These are phyloP conservation scores for Oryza glaberrima DNA, from an alignment of 176 grass and related monocot genomes.

Conservation along the genomic window DNA sequence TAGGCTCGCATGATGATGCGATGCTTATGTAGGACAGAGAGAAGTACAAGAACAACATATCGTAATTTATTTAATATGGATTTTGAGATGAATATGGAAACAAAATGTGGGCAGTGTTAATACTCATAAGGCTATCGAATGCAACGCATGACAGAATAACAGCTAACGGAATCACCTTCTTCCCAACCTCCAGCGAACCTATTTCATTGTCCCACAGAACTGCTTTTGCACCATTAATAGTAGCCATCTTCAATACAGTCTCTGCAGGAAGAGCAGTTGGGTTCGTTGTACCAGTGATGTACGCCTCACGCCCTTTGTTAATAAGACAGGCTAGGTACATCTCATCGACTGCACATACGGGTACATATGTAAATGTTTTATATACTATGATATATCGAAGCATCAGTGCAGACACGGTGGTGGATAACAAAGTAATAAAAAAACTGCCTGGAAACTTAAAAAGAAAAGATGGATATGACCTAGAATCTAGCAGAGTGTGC, in stretches of 20 bases:
- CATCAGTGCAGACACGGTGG: neutral
- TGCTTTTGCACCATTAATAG: conserved; percentile 83
- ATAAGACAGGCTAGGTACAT: conserved; percentile 95
- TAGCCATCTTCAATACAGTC: conserved; percentile 78
- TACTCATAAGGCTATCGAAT: conserved; percentile 15
- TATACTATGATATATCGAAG: neutral
- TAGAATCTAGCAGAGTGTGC: neutral
- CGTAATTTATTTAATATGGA: neutral
- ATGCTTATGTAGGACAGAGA: neutral
- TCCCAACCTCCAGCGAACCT: conserved; percentile 78
- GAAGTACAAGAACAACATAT: neutral
- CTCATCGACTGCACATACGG: conserved; percentile 74
- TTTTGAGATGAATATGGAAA: neutral
- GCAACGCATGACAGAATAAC: conserved; percentile 8
- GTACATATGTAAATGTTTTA: conserved; percentile 27
- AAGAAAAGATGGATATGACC: neutral
- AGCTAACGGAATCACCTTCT: conserved; percentile 67
- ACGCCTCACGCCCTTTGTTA: conserved; percentile 89
- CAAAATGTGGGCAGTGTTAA: neutral
- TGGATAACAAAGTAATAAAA: conserved; percentile 12
- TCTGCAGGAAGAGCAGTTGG: conserved; percentile 80
- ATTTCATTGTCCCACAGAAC: conserved; percentile 96
- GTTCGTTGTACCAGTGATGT: conserved; percentile 71
- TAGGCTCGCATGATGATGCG: neutral
- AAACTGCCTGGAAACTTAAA: neutral